These are phyloP conservation scores for Leavenworthia alabamica DNA, from an alignment of 345 rosid species.

Conservation along the genomic window DNA sequence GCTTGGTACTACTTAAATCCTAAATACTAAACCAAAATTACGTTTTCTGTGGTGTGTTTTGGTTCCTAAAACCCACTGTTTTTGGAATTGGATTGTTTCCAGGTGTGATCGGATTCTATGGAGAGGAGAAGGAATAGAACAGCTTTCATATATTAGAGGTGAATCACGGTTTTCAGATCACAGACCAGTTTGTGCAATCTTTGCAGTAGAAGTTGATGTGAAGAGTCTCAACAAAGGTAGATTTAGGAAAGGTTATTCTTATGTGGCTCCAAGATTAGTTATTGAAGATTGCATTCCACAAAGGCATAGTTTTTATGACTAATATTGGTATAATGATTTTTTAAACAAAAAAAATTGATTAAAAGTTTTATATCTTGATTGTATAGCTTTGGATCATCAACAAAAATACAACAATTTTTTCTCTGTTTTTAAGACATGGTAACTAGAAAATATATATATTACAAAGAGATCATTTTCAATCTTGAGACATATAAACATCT, in stretches of 20 bases:
- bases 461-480: slow-evolving; percentile 6
- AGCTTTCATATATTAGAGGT: slow-evolving; percentile 61
- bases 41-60: neutral
- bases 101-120: slow-evolving; percentile 97
- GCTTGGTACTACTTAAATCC: slow-evolving; percentile 55
- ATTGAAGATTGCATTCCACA: slow-evolving; percentile 54
- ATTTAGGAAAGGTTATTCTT: slow-evolving; percentile 72
- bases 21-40: neutral
- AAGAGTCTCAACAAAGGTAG: slow-evolving; percentile 35
- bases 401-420: neutral
- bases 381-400: slow-evolving; percentile 17
- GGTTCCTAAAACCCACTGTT: neutral
- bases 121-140: slow-evolving; percentile 75
- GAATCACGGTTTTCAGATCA: slow-evolving; percentile 95
- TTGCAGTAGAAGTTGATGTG: slow-evolving; percentile 56
- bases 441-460: slow-evolving; percentile 4
- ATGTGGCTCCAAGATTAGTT: slow-evolving; percentile 37
- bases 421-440: slow-evolving; percentile 14
- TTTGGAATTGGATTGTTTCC: slow-evolving; percentile 7
- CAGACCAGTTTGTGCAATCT: slow-evolving; percentile 80
- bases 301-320: slow-evolving; percentile 61
- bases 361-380: slow-evolving; percentile 22
- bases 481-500: slow-evolving; percentile 23
- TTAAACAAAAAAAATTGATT: too few relatives aligned
- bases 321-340: slow-evolving; percentile 16